Base-by-base conservation (phyloP, 768 basidiomycete species). In the Hemileccinum impolitum region DNA sequence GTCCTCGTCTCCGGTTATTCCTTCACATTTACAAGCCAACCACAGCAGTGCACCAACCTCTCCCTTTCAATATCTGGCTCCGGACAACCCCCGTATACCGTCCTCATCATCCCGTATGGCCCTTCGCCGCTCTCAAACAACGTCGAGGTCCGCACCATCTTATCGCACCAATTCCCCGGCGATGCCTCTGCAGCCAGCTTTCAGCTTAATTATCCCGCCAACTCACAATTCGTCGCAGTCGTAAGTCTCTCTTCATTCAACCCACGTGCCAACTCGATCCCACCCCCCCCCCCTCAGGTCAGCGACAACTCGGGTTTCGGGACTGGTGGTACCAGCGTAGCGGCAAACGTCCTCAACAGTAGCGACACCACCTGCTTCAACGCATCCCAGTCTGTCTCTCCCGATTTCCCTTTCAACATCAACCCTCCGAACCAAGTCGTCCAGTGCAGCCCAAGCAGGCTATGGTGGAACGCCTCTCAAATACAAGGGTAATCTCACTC, bases 221-320 rank as follows among this genome's bases (percentile, higher is more conserved):
- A 80, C 60, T 85, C 86, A 3, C 82, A 87, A 58, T 83, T 91
- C 46, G 85, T 90, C 21, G 81, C 84, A 5, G 83, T 89, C 59
- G 87, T 88, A 58, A 69, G 85, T 80, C 19, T 6, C 36, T n/a
- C 28, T 15, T 19, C 12, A n/a, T 15, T 25, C 39, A 4, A 2
- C 13, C 5, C 39, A 19, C 23, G 10, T 45, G n/a, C 43, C 41
- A 6, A 48, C 37, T 32, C 45, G 9, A 7, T 17, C 34, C 14
- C 19, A 13, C 13, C 31, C 35, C 15, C 34, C 14, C 19, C 13
- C 13, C 31, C 35, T 17, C 52, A 84, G 84, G 73, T 85, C 54
- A 81, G 80, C 60, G 84, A 85, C 54, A 65, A 62, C 39, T 69
- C 72, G 1, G 78, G 76, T 1, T 89, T 89, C 60, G 88, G 83